A percentile compares a stretch with the other conserved stretches of the same genome.
Conservation (phyloP, 164 flowering plant species). For the Pachysandra terminalis region DNA sequence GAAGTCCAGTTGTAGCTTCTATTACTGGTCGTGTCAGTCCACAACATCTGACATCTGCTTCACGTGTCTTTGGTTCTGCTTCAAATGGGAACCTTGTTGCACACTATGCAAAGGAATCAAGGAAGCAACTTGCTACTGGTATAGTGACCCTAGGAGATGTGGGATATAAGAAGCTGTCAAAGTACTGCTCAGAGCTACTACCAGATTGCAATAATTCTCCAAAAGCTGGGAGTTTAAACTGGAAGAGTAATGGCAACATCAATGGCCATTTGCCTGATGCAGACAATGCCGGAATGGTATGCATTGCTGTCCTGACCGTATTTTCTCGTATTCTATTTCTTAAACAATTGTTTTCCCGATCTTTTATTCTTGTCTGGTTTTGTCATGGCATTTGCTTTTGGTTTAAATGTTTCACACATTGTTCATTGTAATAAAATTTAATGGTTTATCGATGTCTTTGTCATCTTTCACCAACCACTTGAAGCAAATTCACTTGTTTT, state of each 20-base stretch:
- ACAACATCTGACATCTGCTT: constrained; percentile 44
- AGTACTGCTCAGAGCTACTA: constrained; percentile 57
- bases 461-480: not conserved
- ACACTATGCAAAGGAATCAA: constrained; percentile 61
- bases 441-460: no score
- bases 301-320: not conserved
- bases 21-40: constrained; percentile 52
- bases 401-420: not conserved
- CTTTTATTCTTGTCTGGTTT: not conserved
- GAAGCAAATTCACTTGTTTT: not conserved
- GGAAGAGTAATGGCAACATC: constrained; percentile 36
- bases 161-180: constrained; percentile 57
- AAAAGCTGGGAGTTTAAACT: constrained; percentile 34
- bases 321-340: not conserved
- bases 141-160: constrained; percentile 54
- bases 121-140: constrained; percentile 62
- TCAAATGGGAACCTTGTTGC: constrained; percentile 54
- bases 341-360: no score
- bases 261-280: constrained; percentile 46
- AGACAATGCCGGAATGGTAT: constrained; percentile 74
- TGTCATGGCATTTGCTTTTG: not conserved
- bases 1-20: constrained; percentile 34
- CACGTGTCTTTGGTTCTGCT: constrained; percentile 47
- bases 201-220: constrained; percentile 48
- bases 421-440: no score